A percentile compares a stretch with the other conserved stretches of the same genome.
These are phyloP conservation scores for Yamadazyma spencermartinsiae DNA, from an alignment of 1,139 yeast species.

Conservation along the genomic window DNA sequence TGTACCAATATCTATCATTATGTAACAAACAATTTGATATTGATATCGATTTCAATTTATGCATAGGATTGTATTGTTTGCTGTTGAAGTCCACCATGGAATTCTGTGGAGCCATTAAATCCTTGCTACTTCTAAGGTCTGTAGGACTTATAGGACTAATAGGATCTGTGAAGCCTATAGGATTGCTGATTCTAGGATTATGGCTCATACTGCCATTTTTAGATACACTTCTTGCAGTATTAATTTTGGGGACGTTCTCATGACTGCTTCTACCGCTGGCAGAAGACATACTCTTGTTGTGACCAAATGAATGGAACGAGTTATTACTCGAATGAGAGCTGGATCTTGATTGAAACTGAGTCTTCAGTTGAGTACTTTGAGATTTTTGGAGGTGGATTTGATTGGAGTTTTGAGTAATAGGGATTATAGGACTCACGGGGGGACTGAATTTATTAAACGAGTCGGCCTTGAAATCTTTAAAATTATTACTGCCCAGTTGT, in stretches of 20 bases:
- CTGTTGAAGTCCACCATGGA: conserved; percentile 6
- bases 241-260: not conserved
- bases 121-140: not conserved
- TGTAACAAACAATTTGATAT: conserved; percentile 41
- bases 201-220: not conserved
- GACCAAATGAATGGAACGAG: not conserved
- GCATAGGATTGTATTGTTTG: conserved; percentile 6
- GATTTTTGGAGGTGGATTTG: conserved; percentile 1
- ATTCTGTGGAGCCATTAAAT: not conserved
- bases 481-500: not conserved
- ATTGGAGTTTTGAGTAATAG: conserved; percentile 2
- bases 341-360: not conserved
- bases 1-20: conserved; percentile 45
- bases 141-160: conserved; percentile 7
- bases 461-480: conserved; percentile 10
- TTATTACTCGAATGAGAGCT: conserved; percentile 1
- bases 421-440: conserved; percentile 1
- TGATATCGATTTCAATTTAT: conserved; percentile 16
- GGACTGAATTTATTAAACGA: conserved; percentile 10
- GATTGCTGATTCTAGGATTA: conserved; percentile 2
- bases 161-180: conserved; percentile 6
- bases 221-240: not conserved
- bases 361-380: not conserved
- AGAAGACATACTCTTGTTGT: not conserved
- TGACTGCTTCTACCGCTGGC: not conserved